phyloP scores from a whole-genome alignment of 164 flowering plant genomes.

The Chimonanthus praecox region DNA sequence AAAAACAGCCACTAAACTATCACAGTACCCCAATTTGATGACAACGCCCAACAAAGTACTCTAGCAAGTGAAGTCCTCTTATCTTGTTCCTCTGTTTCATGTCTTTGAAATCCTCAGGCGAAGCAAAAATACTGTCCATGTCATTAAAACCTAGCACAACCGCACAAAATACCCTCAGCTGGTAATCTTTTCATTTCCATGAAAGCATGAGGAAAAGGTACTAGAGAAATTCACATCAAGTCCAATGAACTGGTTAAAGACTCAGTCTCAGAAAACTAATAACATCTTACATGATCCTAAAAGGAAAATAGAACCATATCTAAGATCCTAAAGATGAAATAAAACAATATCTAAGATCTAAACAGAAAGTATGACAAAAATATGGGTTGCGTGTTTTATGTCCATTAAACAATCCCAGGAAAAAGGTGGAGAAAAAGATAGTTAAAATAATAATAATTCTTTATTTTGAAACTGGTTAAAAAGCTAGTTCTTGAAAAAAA shows the following conservation, averaged over 20 bases:
- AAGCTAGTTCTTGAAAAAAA: too few species aligned
- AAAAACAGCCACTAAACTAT: not conserved
- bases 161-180: conserved; percentile 4
- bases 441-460: too few species aligned
- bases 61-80: conserved; percentile 83
- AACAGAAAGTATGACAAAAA: too few species aligned
- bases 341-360: too few species aligned
- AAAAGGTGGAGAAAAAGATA: too few species aligned
- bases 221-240: not conserved
- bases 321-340: too few species aligned
- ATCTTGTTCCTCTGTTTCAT: conserved; percentile 46
- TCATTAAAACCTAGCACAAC: conserved; percentile 73
- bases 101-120: conserved; percentile 71
- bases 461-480: too few species aligned
- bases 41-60: conserved; percentile 66
- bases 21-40: conserved; percentile 67
- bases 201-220: not conserved
- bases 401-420: too few species aligned
- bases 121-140: conserved; percentile 79
- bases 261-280: not conserved
- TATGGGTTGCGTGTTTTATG: too few species aligned
- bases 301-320: too few species aligned
- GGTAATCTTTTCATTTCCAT: not conserved
- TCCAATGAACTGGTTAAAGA: not conserved
- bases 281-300: too few species aligned